A percentile compares a stretch with the other conserved stretches of the same genome.
Conservation (phyloP, 257 asterid species). For the Thymus mandschuricus region DNA sequence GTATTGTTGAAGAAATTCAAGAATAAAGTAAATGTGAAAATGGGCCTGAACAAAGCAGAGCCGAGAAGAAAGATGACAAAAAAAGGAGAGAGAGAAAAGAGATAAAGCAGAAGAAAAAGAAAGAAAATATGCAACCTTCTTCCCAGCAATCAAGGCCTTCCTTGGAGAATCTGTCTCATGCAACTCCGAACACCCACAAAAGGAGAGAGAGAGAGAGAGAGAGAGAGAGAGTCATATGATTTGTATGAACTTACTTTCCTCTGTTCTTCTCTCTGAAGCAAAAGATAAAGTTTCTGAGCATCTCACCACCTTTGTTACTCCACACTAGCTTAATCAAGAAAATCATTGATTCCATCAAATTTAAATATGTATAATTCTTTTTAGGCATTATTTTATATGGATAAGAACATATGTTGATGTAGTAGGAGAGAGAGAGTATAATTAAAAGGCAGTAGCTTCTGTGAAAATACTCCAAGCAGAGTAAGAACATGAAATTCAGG, state of each 20-base stretch:
- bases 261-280: constrained; percentile 40
- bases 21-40: constrained; percentile 50
- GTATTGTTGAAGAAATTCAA: constrained; percentile 29
- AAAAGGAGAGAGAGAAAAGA: constrained; percentile 26
- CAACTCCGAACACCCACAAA: constrained; percentile 21
- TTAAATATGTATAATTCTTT: background rate
- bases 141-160: constrained; percentile 48
- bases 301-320: constrained; percentile 47
- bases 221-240: background rate
- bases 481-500: constrained; percentile 1
- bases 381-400: too few relatives aligned
- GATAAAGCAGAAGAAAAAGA: constrained; percentile 35
- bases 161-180: constrained; percentile 46
- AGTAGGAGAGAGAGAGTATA: background rate
- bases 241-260: constrained; percentile 14
- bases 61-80: constrained; percentile 29
- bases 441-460: constrained; percentile 20
- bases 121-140: constrained; percentile 43
- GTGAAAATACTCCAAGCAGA: background rate
- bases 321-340: constrained; percentile 9
- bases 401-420: background rate
- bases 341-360: constrained; percentile 19
- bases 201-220: background rate
- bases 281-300: constrained; percentile 70
- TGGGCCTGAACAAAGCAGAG: constrained; percentile 36